These are phyloP conservation scores for Linnemannia exigua DNA, from an alignment of 192 early-diverging fungal genomes.

Conservation along the genomic window DNA sequence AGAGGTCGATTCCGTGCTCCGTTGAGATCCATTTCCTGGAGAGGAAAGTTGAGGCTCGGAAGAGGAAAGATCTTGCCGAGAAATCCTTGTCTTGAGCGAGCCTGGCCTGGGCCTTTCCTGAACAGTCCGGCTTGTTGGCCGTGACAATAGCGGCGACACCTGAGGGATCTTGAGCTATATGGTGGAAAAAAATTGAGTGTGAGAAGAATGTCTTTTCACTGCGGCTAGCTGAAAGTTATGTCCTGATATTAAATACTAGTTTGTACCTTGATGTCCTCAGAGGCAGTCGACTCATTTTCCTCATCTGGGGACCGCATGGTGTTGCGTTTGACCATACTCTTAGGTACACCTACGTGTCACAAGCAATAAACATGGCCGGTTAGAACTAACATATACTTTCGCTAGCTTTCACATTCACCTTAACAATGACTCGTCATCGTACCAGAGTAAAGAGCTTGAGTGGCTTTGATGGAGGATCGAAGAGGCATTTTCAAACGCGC, in stretches of 20 bases:
- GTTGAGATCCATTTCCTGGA: not conserved
- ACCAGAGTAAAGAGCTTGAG: conserved; percentile 42
- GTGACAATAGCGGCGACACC: not conserved
- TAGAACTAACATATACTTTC: not conserved
- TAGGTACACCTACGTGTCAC: conserved; percentile 23
- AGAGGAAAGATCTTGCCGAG: not conserved
- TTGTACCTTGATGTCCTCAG: conserved; percentile 37
- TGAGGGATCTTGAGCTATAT: not conserved
- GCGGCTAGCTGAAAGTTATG: too few relatives aligned
- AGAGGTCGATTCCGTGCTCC: not conserved
- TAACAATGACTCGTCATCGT: not conserved
- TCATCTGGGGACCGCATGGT: conserved; percentile 38
- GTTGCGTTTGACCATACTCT: conserved; percentile 31
- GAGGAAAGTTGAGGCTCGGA: not conserved
- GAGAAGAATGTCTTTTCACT: not conserved
- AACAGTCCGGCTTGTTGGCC: not conserved
- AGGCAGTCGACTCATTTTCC: conserved; percentile 51
- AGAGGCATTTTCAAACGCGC: conserved; percentile 47
- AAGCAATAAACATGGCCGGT: not conserved
- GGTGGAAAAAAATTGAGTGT: not conserved
- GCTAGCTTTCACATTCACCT: too few relatives aligned
- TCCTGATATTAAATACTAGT: too few relatives aligned
- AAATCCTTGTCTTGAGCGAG: not conserved
- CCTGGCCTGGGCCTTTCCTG: conserved; percentile 2
- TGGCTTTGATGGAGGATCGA: conserved; percentile 34